Base-by-base conservation (phyloP, 768 basidiomycete genomes). In the Kwoniella mangroviensis region DNA sequence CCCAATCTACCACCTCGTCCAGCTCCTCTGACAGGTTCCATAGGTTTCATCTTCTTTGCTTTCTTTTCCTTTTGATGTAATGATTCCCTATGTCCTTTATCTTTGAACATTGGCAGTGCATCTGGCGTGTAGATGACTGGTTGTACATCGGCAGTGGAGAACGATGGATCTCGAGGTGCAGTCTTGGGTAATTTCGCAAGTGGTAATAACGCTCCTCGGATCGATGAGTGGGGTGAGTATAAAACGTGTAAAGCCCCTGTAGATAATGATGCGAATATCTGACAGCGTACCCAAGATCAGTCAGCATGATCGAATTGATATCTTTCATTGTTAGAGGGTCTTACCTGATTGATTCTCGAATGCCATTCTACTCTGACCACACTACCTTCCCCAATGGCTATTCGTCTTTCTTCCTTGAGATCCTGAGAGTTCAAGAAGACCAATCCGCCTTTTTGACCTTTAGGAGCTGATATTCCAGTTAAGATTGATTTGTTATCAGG, bases 281-380 rank as follows among this genome's bases (percentile, higher is more conserved):
- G 82, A 42, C 17, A 60, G 41, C 19, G n/a, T 21, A 28, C 17
- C 15, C 19, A 52, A 26, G 5, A 62, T 13, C 60, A 51, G 17
- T 58, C 12, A 58, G 56, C 22, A 10, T 13, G 13, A 24, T 19
- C 26, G 9, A 28, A 57, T 13, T 24, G 12, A 34, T 5, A 57
- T 12, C 15, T 5, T 1, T 7, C 13, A 10, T 57, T 26, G 17
- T 10, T n/a, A 13, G 26, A 42, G 43, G 45, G 28, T 80, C 89
- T 75, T 28, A 64, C 93, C 87, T 97, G 93, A 85, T 99, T 99
- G 86, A 99, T 98, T 84, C 92, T 93, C 6, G 92, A 89, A 85
- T 98, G 97, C 97, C 97, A 99, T 28, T 87, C 84, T 2, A 98
- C 92, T 79, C 90, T 91, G 67, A 99, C 92, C 11, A 97, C 94